A percentile compares a stretch with the other conserved stretches of the same genome.
phyloP scores from a whole-genome alignment of 2,329 filamentous ascomycete species.

The Penicillium sp. region DNA sequence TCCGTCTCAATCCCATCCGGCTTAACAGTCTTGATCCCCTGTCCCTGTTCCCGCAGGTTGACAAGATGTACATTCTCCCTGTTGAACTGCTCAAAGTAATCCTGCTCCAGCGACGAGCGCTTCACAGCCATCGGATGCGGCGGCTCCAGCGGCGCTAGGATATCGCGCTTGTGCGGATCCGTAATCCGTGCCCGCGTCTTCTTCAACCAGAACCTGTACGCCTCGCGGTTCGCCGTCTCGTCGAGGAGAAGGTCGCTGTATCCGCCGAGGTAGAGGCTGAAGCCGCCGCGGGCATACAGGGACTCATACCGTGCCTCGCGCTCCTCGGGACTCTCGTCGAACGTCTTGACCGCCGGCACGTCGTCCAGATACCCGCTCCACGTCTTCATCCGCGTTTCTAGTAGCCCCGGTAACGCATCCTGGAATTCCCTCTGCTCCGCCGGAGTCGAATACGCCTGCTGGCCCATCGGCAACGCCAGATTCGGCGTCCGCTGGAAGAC shows the following conservation, averaged over 20 bases:
- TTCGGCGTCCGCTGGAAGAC: constrained; percentile 70
- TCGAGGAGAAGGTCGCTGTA: constrained; percentile 58
- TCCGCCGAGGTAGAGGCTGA: constrained; percentile 55
- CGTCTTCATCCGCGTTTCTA: constrained; percentile 54
- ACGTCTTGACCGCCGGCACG: constrained; percentile 57
- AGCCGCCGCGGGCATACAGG: constrained; percentile 59
- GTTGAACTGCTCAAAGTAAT: constrained; percentile 58
- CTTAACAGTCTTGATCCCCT: constrained; percentile 47
- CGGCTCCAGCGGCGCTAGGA: constrained; percentile 59
- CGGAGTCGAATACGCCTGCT: not conserved
- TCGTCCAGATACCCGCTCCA: constrained; percentile 62
- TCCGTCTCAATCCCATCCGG: constrained; percentile 46
- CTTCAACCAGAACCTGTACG: constrained; percentile 62
- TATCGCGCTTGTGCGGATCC: constrained; percentile 55
- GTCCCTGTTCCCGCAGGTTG: constrained; percentile 49
- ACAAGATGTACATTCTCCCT: constrained; percentile 54
- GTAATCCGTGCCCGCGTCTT: constrained; percentile 58
- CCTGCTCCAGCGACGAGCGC: constrained; percentile 54
- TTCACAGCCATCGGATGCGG: constrained; percentile 62
- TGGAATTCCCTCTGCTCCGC: constrained; percentile 34
- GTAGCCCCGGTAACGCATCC: constrained; percentile 54
- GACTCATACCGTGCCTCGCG: constrained; percentile 55
- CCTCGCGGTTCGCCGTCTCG: constrained; percentile 55
- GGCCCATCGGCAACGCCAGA: constrained; percentile 55
- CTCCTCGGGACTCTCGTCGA: constrained; percentile 54